These are phyloP conservation scores for Taxillus chinensis DNA, from an alignment of 164 flowering plant species.

Conservation along the genomic window DNA sequence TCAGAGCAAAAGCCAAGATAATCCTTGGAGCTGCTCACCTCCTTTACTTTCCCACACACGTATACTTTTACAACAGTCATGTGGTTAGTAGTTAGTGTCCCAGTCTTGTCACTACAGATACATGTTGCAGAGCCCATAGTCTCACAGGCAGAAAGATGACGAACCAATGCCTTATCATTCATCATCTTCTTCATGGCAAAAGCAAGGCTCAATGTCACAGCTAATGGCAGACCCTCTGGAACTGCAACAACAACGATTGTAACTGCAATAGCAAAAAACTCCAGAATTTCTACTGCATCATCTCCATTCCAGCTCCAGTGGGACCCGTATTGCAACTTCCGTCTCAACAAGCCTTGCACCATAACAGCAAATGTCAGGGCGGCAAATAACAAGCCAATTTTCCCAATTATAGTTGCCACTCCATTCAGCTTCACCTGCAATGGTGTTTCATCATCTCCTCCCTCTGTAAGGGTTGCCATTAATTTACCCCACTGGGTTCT, in stretches of 20 bases:
- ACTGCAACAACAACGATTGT: conserved; percentile 98
- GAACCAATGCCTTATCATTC: conserved; percentile 92
- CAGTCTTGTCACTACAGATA: conserved; percentile 97
- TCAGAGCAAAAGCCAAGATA: conserved; percentile 25
- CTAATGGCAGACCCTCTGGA: conserved; percentile 92
- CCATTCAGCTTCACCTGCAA: conserved; percentile 95
- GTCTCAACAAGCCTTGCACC: conserved; percentile 58
- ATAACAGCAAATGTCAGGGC: conserved; percentile 86
- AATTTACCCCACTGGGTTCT: conserved; percentile 99
- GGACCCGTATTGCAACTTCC: conserved; percentile 54
- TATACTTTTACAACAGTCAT: conserved; percentile 89
- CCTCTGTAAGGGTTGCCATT: conserved; percentile 95
- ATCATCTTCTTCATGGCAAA: conserved; percentile 99
- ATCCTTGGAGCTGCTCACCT: conserved; percentile 24
- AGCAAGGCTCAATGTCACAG: conserved; percentile 95
- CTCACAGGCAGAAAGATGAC: conserved; percentile 92
- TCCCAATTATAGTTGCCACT: conserved; percentile 87
- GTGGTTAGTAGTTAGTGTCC: conserved; percentile 87
- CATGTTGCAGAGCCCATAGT: conserved; percentile 95
- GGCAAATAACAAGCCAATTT: conserved; percentile 87
- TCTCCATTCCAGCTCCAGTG: conserved; percentile 78
- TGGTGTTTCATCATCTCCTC: conserved; percentile 96
- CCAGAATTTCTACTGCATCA: conserved; percentile 66
- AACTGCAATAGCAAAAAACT: conserved; percentile 89
- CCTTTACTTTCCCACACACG: conserved; percentile 54